Conservation (phyloP, 176 grass and related monocot genomes). For the Triticum aestivum region IWGSC_CS_RefSeq_v2.1 NC_057812.1:259485382-259485881, state of each 20-base stretch:
- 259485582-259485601: slow-evolving; percentile 49
- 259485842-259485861: neutral
- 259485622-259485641: slow-evolving; percentile 40
- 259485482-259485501: neutral
- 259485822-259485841: slow-evolving; percentile 54
- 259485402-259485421: neutral
- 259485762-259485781: slow-evolving; percentile 40
- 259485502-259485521: neutral
- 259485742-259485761: slow-evolving; percentile 46
- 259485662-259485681: neutral
- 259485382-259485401: neutral
- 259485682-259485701: neutral
- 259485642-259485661: slow-evolving; percentile 31
- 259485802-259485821: slow-evolving; percentile 44
- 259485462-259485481: neutral
- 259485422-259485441: neutral
- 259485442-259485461: neutral
- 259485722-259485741: slow-evolving; percentile 69
- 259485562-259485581: slow-evolving; percentile 82
- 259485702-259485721: slow-evolving; percentile 42
- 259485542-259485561: slow-evolving; percentile 76
- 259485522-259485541: slow-evolving; percentile 54
- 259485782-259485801: slow-evolving; percentile 48
- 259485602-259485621: slow-evolving; percentile 44
- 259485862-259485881: neutral